phyloP scores from a whole-genome alignment of 2,329 filamentous ascomycete species.

The Pseudogymnoascus sp. region DNA sequence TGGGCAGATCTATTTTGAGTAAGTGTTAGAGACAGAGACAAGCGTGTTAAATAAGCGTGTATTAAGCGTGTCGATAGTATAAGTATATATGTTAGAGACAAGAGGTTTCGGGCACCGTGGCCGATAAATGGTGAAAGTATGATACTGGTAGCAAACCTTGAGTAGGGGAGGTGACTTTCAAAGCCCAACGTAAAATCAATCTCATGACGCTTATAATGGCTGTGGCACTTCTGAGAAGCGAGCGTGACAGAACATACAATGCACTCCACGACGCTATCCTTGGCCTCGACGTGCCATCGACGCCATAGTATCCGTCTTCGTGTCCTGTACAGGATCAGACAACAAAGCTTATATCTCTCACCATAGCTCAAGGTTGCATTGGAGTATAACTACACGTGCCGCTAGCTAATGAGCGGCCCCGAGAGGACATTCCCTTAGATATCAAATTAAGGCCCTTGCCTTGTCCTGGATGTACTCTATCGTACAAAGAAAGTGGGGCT shows the following conservation, averaged over 20 bases:
- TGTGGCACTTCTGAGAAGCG: not conserved
- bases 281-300: not conserved
- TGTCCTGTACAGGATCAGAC: not conserved
- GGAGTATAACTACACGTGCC: not conserved
- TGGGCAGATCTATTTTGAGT: too few relatives aligned
- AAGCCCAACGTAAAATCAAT: not conserved
- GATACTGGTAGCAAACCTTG: not conserved
- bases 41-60: too few relatives aligned
- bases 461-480: not conserved
- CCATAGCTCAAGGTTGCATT: not conserved
- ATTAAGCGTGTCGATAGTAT: too few relatives aligned
- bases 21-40: too few relatives aligned
- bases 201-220: not conserved
- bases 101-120: not conserved
- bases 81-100: too few relatives aligned
- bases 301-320: not conserved
- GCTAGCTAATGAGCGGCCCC: not conserved
- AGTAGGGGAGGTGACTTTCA: not conserved
- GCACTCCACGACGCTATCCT: not conserved
- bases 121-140: not conserved
- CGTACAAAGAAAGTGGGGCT: not conserved
- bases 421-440: not conserved
- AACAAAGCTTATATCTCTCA: not conserved
- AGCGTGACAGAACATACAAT: not conserved
- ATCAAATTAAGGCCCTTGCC: not conserved